Percentiles rank a stretch among this genome's conserved stretches.
phyloP scores from a whole-genome alignment of 78 protist species.

The Guillardia theta region DNA sequence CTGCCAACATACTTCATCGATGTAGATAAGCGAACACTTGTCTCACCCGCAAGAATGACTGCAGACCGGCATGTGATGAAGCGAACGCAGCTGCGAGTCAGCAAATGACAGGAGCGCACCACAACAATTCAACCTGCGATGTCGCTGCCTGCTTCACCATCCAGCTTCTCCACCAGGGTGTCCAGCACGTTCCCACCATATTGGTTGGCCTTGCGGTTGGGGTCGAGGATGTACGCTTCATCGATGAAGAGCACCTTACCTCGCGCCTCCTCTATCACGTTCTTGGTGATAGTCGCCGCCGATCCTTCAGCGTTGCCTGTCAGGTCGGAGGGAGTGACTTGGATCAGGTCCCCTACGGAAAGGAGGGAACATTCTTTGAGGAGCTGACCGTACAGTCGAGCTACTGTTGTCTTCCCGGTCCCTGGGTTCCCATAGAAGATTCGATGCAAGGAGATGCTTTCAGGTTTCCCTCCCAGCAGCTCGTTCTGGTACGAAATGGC shows the following conservation, averaged over 20 bases:
- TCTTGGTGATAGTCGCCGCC: not conserved
- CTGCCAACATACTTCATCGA: not conserved
- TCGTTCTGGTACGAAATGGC: slow-evolving; percentile 29
- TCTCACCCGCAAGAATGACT: not conserved
- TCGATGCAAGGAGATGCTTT: not conserved
- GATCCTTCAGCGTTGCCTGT: not conserved
- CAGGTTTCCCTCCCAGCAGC: not conserved
- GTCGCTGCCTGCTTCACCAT: not conserved
- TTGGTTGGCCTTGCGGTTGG: not conserved
- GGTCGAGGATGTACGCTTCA: slow-evolving; percentile 59
- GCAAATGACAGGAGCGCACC: too few species aligned
- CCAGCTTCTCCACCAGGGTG: not conserved
- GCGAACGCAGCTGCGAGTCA: too few species aligned
- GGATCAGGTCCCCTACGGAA: not conserved
- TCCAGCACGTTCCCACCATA: not conserved
- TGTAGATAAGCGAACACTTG: too few species aligned
- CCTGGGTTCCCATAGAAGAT: slow-evolving; percentile 54
- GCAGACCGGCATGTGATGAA: too few species aligned
- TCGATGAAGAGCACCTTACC: slow-evolving; percentile 55
- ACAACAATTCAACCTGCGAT: too few species aligned
- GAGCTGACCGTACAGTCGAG: slow-evolving; percentile 35
- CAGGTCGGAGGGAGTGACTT: slow-evolving; percentile 27
- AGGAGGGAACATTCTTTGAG: slow-evolving; percentile 35
- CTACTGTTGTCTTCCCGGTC: slow-evolving; percentile 63
- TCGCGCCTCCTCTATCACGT: not conserved